phyloP scores from a whole-genome alignment of 805 yeast species.

The Hanseniaspora mollemarum region DNA sequence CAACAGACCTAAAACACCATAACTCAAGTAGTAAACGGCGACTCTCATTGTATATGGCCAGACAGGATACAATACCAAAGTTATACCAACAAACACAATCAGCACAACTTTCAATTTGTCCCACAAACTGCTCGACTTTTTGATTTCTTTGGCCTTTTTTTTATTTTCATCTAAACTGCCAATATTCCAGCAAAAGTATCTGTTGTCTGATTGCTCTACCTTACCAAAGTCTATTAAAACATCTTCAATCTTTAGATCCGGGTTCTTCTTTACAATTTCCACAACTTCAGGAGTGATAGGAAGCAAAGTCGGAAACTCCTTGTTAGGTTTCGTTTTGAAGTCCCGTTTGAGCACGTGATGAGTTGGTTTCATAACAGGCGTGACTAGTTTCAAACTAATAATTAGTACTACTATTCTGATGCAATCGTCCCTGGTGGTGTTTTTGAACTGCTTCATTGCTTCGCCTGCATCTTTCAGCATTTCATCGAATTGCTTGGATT shows the following conservation, averaged over 20 bases:
- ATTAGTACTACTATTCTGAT: slow-evolving; percentile 37
- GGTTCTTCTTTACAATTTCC: neutral
- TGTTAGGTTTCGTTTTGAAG: slow-evolving; percentile 51
- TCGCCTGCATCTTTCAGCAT: slow-evolving; percentile 39
- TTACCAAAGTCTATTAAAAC: slow-evolving; percentile 4
- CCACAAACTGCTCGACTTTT: slow-evolving; percentile 33
- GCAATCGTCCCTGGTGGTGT: slow-evolving; percentile 31
- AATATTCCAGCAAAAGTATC: slow-evolving; percentile 12
- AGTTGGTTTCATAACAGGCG: slow-evolving; percentile 65
- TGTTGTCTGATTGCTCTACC: slow-evolving; percentile 9
- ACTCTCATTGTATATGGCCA: slow-evolving; percentile 88
- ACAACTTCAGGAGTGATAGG: slow-evolving; percentile 24
- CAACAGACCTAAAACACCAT: slow-evolving; percentile 61
- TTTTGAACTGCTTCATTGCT: slow-evolving; percentile 39
- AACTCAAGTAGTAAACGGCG: slow-evolving; percentile 83
- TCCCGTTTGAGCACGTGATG: slow-evolving; percentile 49
- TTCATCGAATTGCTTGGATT: slow-evolving; percentile 55
- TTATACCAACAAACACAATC: slow-evolving; percentile 29
- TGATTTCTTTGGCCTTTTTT: neutral
- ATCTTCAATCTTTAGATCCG: slow-evolving; percentile 5
- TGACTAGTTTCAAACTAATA: slow-evolving; percentile 42
- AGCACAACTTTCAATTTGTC: slow-evolving; percentile 10
- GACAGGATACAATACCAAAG: slow-evolving; percentile 72
- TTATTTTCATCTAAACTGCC: neutral
- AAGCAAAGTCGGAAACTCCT: slow-evolving; percentile 39